phyloP scores from a whole-genome alignment of 1,139 yeast species.

The Suhomyces taliae region DNA sequence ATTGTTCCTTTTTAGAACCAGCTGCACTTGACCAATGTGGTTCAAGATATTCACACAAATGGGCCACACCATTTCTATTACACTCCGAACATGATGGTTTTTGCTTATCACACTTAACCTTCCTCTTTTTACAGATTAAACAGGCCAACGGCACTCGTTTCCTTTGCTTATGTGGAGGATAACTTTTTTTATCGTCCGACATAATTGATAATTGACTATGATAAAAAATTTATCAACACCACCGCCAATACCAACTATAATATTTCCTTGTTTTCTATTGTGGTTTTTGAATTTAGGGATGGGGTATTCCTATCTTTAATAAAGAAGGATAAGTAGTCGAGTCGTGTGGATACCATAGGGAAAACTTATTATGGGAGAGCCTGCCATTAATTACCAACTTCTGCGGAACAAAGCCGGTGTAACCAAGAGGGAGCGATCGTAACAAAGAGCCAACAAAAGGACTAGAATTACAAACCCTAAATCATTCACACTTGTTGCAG shows the following conservation, averaged over 20 bases:
- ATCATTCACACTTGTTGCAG: background rate
- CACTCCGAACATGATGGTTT: conserved; percentile 49
- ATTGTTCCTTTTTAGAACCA: conserved; percentile 2
- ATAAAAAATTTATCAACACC: background rate
- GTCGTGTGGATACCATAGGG: background rate
- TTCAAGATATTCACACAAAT: conserved; percentile 43
- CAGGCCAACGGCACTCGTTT: conserved; percentile 43
- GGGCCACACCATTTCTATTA: conserved; percentile 42
- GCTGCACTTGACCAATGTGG: conserved; percentile 36
- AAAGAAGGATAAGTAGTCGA: background rate
- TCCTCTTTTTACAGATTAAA: conserved; percentile 42
- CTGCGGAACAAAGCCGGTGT: background rate
- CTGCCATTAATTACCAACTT: background rate
- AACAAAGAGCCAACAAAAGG: background rate
- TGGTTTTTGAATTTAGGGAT: background rate
- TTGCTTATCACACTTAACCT: conserved; percentile 47
- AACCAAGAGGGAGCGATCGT: background rate
- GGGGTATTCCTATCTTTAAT: background rate
- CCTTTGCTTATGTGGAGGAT: conserved; percentile 4
- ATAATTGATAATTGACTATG: background rate
- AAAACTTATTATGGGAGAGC: background rate
- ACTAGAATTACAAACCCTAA: background rate
- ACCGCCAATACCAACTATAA: too few species aligned
- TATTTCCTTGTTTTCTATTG: too few species aligned
- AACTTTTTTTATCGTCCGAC: conserved; percentile 3